Conservation (phyloP, 2,329 filamentous ascomycete genomes). For the Chalara sp. region DNA sequence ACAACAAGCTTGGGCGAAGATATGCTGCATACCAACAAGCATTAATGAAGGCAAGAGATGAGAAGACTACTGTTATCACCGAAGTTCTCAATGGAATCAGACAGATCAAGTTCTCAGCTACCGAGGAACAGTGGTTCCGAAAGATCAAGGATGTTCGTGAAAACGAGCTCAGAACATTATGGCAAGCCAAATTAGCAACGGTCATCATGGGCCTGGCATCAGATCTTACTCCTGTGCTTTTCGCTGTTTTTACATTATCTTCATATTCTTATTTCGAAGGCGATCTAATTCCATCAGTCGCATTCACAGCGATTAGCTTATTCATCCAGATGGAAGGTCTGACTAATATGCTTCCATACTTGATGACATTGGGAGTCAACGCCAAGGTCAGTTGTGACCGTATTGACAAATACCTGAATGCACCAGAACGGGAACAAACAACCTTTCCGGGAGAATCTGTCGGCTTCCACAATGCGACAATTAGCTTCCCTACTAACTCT, state of each 20-base stretch:
- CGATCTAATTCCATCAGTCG: conserved; percentile 61
- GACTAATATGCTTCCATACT: conserved; percentile 61
- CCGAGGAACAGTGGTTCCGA: conserved; percentile 66
- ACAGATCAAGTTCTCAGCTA: conserved; percentile 75
- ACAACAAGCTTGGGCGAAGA: conserved; percentile 55
- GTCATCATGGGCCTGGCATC: conserved; percentile 36
- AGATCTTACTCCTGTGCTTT: conserved; percentile 64
- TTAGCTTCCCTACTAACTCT: conserved; percentile 66
- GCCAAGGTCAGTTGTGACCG: conserved; percentile 65
- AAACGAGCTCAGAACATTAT: conserved; percentile 57
- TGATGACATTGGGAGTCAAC: conserved; percentile 62
- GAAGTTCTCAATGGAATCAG: conserved; percentile 71
- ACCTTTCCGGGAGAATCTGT: conserved; percentile 51
- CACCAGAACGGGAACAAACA: conserved; percentile 47
- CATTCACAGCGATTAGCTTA: conserved; percentile 69
- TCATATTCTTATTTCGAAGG: conserved; percentile 60
- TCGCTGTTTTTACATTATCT: conserved; percentile 63
- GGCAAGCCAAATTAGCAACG: conserved; percentile 32
- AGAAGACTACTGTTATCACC: conserved; percentile 65
- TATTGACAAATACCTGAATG: conserved; percentile 61
- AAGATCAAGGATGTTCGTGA: conserved; percentile 60
- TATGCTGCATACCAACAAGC: conserved; percentile 57
- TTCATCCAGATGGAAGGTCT: conserved; percentile 66
- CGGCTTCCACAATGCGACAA: conserved; percentile 55
- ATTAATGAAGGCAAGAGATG: conserved; percentile 67